Evolutionary conservation across 208 protist species (phyloP).

Genomic region (Trypanosoma platydactyli): DNA sequence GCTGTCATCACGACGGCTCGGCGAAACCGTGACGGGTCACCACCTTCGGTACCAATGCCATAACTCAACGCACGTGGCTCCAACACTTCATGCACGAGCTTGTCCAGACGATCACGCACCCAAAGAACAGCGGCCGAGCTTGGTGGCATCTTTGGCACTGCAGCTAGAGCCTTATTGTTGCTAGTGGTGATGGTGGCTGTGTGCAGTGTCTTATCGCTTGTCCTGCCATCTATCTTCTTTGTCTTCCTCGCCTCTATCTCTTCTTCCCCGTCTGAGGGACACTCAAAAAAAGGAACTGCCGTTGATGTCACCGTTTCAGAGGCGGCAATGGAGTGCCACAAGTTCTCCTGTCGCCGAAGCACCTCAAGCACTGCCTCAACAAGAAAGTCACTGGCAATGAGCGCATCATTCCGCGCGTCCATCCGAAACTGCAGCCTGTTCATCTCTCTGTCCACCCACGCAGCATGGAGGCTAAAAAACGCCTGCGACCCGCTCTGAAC

Average conservation of each 20-base stretch:
- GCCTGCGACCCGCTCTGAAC: constrained; percentile 43
- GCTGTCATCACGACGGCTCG: constrained; percentile 63
- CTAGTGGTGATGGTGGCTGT: neutral
- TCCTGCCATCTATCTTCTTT: neutral
- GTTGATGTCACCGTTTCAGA: neutral
- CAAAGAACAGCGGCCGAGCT: constrained; percentile 77
- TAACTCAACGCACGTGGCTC: constrained; percentile 73
- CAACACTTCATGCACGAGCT: constrained; percentile 69
- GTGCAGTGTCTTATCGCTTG: neutral
- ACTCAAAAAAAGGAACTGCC: neutral
- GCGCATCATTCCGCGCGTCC: constrained; percentile 55
- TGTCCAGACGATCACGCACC: constrained; percentile 69
- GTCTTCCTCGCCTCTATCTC: neutral
- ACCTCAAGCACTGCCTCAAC: constrained; percentile 56
- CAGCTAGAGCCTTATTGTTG: neutral
- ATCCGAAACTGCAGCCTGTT: constrained; percentile 64
- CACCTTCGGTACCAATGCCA: constrained; percentile 72
- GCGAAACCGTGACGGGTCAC: constrained; percentile 72
- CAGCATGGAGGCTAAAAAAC: constrained; percentile 67
- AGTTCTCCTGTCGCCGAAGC: constrained; percentile 64
- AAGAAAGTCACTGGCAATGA: constrained; percentile 77
- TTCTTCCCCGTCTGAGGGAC: neutral
- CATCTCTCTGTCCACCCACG: constrained; percentile 72
- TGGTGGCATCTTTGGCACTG: constrained; percentile 39
- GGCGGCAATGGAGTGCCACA: constrained; percentile 30